These are phyloP conservation scores for Phyllosticta paracitricarpa DNA, from an alignment of 2,329 filamentous ascomycete species.

Conservation along the genomic window DNA sequence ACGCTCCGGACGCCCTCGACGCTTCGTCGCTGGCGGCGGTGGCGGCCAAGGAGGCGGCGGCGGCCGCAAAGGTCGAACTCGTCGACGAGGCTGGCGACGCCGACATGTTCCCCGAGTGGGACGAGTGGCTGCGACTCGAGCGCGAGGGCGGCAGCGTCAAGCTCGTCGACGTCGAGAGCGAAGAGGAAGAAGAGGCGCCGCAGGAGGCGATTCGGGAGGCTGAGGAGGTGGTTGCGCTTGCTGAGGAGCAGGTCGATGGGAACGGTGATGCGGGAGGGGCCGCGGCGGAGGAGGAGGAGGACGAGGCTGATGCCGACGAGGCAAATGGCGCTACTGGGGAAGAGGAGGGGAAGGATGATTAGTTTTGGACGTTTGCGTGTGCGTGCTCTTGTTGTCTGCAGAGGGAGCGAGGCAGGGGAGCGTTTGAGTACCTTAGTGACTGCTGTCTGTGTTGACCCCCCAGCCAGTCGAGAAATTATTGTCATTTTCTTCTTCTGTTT, in stretches of 20 bases:
- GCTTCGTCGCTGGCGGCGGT: slow-evolving; percentile 43
- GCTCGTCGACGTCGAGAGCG: slow-evolving; percentile 20
- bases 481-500: no score
- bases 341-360: no score
- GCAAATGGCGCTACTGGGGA: not conserved
- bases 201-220: slow-evolving; percentile 11
- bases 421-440: no score
- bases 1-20: not conserved
- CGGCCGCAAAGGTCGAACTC: not conserved
- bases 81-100: slow-evolving; percentile 52
- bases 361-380: no score
- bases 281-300: not conserved
- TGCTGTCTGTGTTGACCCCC: no score
- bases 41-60: not conserved
- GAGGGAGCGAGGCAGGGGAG: no score
- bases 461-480: no score
- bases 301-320: not conserved
- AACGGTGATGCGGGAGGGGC: not conserved
- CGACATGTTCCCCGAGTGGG: slow-evolving; percentile 94
- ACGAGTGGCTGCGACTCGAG: slow-evolving; percentile 77
- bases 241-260: slow-evolving; percentile 18
- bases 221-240: slow-evolving; percentile 16
- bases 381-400: no score
- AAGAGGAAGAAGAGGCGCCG: slow-evolving; percentile 23
- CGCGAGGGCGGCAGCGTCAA: slow-evolving; percentile 50